Evolutionary conservation across 2,329 filamentous ascomycete species (phyloP).

Genomic region (Xylariaceae sp.): DNA sequence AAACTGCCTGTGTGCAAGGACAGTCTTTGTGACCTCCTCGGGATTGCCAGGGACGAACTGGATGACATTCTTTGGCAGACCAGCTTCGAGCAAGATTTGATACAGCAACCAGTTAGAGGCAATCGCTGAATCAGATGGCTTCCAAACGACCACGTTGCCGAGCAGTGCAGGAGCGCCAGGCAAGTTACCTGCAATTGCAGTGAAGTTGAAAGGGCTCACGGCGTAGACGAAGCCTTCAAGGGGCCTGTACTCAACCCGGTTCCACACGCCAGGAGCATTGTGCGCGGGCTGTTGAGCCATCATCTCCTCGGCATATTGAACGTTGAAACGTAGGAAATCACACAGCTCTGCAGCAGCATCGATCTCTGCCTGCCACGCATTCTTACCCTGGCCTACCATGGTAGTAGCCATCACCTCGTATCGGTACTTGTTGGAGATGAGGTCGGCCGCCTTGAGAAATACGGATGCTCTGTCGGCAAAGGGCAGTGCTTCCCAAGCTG

Average conservation of each 20-base stretch:
- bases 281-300: slow-evolving; percentile 85
- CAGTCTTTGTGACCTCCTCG: slow-evolving; percentile 74
- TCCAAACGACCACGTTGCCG: slow-evolving; percentile 95
- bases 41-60: slow-evolving; percentile 92
- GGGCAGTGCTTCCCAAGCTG: slow-evolving; percentile 79
- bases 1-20: slow-evolving; percentile 75
- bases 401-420: slow-evolving; percentile 96
- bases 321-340: slow-evolving; percentile 93
- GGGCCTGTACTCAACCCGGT: slow-evolving; percentile 83
- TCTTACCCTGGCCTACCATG: slow-evolving; percentile 96
- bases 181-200: slow-evolving; percentile 87
- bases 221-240: slow-evolving; percentile 96
- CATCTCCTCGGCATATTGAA: slow-evolving; percentile 87
- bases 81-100: slow-evolving; percentile 86
- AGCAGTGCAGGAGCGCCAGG: slow-evolving; percentile 79
- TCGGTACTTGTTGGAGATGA: slow-evolving; percentile 88
- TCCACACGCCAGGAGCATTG: slow-evolving; percentile 84
- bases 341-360: slow-evolving; percentile 88
- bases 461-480: slow-evolving; percentile 89
- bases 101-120: slow-evolving; percentile 90
- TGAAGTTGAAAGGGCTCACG: slow-evolving; percentile 95
- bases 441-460: slow-evolving; percentile 93
- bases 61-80: slow-evolving; percentile 83
- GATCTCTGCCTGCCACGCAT: slow-evolving; percentile 99
- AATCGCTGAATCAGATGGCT: slow-evolving; percentile 86